Evolutionary conservation across 768 basidiomycete species (phyloP).

Genomic region (Kwoniella europaea): DNA sequence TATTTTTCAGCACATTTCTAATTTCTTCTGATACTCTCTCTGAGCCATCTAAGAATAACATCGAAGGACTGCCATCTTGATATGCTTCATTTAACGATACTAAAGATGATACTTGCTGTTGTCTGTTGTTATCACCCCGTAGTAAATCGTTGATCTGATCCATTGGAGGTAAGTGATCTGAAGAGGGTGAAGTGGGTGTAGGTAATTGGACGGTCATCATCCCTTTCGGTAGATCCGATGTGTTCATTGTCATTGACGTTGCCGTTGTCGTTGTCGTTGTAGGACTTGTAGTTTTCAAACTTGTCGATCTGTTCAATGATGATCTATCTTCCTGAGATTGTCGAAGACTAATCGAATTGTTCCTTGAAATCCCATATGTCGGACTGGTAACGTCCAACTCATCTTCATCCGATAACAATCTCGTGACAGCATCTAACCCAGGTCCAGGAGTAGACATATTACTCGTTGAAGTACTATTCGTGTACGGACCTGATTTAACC

Average conservation of each 20-base stretch:
- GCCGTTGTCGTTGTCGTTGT: constrained; percentile 1
- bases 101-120: no score
- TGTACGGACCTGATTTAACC: constrained; percentile 21
- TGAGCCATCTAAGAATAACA: constrained; percentile 41
- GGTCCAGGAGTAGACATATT: not conserved
- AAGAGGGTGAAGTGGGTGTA: constrained; percentile 14
- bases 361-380: constrained; percentile 13
- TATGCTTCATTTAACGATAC: constrained; percentile 24
- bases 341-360: not conserved
- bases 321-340: not conserved
- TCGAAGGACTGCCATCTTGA: constrained; percentile 36
- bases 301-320: not conserved
- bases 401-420: constrained; percentile 24
- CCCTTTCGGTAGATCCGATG: not conserved
- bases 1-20: constrained; percentile 31
- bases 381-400: constrained; percentile 12
- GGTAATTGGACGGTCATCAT: constrained; percentile 7
- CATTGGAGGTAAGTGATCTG: not conserved
- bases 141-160: not conserved
- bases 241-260: not conserved
- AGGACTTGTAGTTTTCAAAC: not conserved
- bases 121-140: not conserved
- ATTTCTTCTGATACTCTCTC: constrained; percentile 34
- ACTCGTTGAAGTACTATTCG: not conserved
- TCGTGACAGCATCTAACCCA: constrained; percentile 21